phyloP scores from a whole-genome alignment of 2,329 filamentous ascomycete species.

The Cladosporium sp. region DNA sequence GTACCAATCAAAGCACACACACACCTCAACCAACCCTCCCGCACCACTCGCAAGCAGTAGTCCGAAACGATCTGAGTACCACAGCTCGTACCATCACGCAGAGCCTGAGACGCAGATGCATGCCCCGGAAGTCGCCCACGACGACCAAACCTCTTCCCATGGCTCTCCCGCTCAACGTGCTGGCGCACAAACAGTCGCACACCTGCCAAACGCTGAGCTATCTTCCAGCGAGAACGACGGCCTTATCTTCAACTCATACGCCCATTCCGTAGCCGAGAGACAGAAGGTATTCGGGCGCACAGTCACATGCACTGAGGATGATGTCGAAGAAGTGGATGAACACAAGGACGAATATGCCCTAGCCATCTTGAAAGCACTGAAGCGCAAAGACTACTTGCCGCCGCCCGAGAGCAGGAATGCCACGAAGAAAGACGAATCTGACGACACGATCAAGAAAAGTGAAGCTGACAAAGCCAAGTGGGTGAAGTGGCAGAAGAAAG shows the following conservation, averaged over 20 bases:
- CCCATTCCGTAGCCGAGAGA: not conserved
- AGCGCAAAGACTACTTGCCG: not conserved
- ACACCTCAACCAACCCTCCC: not conserved
- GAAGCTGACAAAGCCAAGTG: not conserved
- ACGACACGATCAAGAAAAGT: not conserved
- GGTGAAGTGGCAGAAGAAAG: not conserved
- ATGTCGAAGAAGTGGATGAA: slow-evolving; percentile 6
- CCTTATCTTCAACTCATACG: not conserved
- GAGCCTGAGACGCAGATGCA: not conserved
- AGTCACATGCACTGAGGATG: not conserved
- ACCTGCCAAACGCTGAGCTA: not conserved
- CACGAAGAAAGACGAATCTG: not conserved
- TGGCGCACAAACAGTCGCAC: not conserved
- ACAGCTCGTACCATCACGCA: not conserved
- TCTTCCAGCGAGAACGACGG: not conserved
- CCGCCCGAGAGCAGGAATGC: not conserved
- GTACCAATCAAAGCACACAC: not conserved
- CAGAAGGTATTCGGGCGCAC: not conserved
- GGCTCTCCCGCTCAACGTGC: not conserved
- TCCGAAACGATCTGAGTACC: not conserved
- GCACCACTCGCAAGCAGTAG: not conserved
- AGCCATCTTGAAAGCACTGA: not conserved
- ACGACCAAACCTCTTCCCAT: not conserved
- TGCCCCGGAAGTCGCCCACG: not conserved
- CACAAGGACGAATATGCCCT: not conserved